phyloP scores from a whole-genome alignment of 202 grass and related monocot genomes.

The Brachypodium distachyon region DNA sequence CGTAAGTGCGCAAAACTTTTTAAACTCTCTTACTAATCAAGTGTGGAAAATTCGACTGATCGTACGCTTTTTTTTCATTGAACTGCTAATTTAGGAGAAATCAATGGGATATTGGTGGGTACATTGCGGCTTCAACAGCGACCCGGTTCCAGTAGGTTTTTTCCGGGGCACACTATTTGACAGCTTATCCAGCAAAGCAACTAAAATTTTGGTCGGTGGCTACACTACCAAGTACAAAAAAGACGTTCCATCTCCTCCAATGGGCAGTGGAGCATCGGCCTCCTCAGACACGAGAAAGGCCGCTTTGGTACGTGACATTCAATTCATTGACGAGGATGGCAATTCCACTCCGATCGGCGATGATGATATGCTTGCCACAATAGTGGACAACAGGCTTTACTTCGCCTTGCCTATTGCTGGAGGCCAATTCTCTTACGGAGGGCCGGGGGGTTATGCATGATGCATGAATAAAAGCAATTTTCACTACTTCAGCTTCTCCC shows the following conservation, averaged over 20 bases:
- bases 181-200: background rate
- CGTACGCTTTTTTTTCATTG: background rate
- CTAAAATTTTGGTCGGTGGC: background rate
- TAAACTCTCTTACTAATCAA: background rate
- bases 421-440: background rate
- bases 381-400: background rate
- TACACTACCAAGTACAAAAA: background rate
- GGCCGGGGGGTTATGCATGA: background rate
- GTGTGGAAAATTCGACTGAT: too few species aligned
- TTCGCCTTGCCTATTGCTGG: background rate
- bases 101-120: background rate
- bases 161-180: background rate
- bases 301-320: background rate
- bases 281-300: background rate
- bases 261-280: background rate
- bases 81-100: background rate
- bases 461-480: background rate
- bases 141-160: background rate
- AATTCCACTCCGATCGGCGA: background rate
- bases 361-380: background rate
- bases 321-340: background rate
- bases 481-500: too few species aligned
- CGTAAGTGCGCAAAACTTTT: background rate
- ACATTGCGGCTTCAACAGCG: background rate
- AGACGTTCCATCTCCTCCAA: background rate